phyloP scores from a whole-genome alignment of 2,329 filamentous ascomycete genomes.

The Sordariomycetes sp. region DNA sequence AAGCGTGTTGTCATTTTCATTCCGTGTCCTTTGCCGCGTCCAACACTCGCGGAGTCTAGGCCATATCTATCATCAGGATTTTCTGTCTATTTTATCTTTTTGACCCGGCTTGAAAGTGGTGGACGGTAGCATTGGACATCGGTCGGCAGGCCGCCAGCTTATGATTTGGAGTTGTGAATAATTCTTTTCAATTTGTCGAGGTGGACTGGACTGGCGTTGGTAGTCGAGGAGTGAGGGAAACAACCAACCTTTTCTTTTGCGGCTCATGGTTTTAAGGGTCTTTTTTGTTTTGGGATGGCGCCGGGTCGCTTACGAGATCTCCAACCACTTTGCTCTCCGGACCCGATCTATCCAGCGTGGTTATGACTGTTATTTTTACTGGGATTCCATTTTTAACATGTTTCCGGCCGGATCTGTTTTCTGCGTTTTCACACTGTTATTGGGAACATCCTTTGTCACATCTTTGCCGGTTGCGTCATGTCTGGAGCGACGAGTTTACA shows the following conservation, averaged over 20 bases:
- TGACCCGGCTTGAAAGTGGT: not conserved
- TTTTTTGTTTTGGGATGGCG: not conserved
- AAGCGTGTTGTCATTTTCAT: not conserved
- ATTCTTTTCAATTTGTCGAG: not conserved
- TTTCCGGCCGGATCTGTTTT: not conserved
- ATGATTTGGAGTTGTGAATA: not conserved
- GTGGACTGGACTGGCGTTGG: not conserved
- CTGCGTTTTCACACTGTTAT: not conserved
- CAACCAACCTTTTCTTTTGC: not conserved
- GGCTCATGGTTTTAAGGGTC: not conserved
- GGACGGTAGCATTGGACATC: not conserved
- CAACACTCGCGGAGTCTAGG: not conserved
- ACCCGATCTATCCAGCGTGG: not conserved
- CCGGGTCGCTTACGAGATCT: not conserved
- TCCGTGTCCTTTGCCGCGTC: not conserved
- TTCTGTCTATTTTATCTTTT: not conserved
- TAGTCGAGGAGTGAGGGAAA: not conserved
- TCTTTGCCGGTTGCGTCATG: not conserved
- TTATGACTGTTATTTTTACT: not conserved
- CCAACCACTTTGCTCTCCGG: constrained; percentile 2
- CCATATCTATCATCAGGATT: not conserved
- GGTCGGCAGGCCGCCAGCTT: not conserved
- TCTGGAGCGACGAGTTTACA: not conserved
- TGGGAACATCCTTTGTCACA: not conserved
- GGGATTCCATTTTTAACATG: not conserved